These are phyloP conservation scores for Russula sp. DNA, from an alignment of 768 basidiomycete species.

Conservation along the genomic window DNA sequence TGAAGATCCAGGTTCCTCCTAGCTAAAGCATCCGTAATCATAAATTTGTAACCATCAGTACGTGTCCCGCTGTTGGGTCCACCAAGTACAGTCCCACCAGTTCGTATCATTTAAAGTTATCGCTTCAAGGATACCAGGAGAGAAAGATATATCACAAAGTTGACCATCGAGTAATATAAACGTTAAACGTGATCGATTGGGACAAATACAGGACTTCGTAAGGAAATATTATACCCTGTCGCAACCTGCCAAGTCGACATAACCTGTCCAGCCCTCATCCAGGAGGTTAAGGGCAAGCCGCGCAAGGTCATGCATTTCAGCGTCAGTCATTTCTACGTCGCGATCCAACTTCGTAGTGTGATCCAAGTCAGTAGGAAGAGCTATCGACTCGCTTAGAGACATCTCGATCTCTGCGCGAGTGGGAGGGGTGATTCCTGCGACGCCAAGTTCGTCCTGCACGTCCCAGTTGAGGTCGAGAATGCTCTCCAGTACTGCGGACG, in stretches of 20 bases:
- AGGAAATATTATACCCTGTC: not conserved
- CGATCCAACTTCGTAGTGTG: not conserved
- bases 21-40: not conserved
- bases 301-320: not conserved
- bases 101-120: not conserved
- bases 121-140: not conserved
- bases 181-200: not conserved
- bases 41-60: not conserved
- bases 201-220: not conserved
- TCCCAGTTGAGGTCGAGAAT: not conserved
- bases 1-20: constrained; percentile 78
- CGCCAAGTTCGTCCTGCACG: not conserved
- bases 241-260: not conserved
- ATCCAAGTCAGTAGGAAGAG: not conserved
- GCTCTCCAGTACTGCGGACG: not conserved
- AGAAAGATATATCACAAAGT: not conserved
- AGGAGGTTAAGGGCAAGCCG: not conserved
- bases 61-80: not conserved
- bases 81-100: not conserved
- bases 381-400: not conserved
- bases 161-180: not conserved
- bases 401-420: constrained; percentile 1
- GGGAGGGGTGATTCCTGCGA: not conserved
- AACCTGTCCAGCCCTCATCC: not conserved
- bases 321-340: not conserved